Conservation (phyloP, 2,329 filamentous ascomycete genomes). For the Coccinonectria pachysandricola region DNA sequence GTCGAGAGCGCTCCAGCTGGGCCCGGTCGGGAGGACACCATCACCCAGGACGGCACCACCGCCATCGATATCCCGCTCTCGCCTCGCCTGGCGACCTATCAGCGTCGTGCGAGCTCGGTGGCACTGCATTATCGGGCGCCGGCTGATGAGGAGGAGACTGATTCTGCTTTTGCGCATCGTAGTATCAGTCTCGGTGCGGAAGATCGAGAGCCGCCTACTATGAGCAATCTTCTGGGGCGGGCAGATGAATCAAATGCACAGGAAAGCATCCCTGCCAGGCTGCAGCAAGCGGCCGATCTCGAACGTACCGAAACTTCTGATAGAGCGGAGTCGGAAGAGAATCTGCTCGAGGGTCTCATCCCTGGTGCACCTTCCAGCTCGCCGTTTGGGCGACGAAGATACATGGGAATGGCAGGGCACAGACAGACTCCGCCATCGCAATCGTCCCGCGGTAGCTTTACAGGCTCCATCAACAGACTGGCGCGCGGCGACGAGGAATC, state of each 20-base stretch:
- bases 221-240: constrained; percentile 50
- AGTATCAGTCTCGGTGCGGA: constrained; percentile 59
- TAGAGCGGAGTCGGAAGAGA: constrained; percentile 34
- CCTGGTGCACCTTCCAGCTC: constrained; percentile 30
- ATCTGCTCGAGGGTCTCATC: constrained; percentile 35
- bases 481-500: constrained; percentile 37
- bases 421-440: constrained; percentile 34
- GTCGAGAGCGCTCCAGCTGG: constrained; percentile 19
- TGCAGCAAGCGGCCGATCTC: constrained; percentile 35
- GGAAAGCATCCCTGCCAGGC: constrained; percentile 11
- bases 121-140: constrained; percentile 50
- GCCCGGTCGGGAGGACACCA: constrained; percentile 26
- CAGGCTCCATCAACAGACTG: constrained; percentile 28
- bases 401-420: constrained; percentile 32
- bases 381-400: constrained; percentile 36
- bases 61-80: constrained; percentile 68
- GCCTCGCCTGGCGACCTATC: constrained; percentile 47
- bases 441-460: constrained; percentile 36
- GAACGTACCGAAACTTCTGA: constrained; percentile 28
- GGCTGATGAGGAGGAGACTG: constrained; percentile 49
- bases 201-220: constrained; percentile 51
- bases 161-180: constrained; percentile 51
- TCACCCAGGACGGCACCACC: constrained; percentile 43
- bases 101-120: constrained; percentile 58
- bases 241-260: constrained; percentile 21